Evolutionary conservation across 139 green algal genomes (phyloP).

Genomic region (Tetraselmis chui): DNA sequence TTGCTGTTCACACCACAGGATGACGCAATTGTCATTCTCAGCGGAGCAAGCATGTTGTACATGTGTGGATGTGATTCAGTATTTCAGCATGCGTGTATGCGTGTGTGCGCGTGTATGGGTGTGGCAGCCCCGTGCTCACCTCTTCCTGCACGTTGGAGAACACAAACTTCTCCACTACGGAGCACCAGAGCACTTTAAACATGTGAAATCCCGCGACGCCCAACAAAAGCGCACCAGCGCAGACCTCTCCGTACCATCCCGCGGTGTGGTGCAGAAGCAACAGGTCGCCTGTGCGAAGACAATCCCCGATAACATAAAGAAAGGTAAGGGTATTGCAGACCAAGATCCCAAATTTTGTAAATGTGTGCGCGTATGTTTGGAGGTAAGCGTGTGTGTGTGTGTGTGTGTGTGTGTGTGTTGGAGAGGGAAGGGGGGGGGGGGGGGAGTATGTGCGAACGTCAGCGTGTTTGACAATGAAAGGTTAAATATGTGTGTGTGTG

Average conservation of each 20-base stretch:
- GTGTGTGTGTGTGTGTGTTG: no score
- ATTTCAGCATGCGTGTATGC: not conserved
- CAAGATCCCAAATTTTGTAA: no score
- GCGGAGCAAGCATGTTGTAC: not conserved
- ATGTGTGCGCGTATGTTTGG: no score
- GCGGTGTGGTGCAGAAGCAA: not conserved
- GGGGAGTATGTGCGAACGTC: not conserved
- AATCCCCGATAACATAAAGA: not conserved
- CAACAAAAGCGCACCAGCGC: not conserved
- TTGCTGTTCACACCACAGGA: slow-evolving; percentile 9
- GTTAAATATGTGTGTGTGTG: no score
- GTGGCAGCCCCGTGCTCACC: no score
- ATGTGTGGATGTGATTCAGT: not conserved
- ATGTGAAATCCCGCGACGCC: not conserved
- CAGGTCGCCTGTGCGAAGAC: not conserved
- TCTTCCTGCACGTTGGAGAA: not conserved
- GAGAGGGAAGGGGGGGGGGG: no score
- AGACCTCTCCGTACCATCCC: not conserved
- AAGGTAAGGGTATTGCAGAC: not conserved
- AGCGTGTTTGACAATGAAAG: not conserved
- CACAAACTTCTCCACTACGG: not conserved
- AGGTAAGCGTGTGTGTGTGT: no score
- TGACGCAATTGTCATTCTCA: not conserved
- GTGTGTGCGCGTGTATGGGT: not conserved
- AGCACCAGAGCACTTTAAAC: not conserved